Conservation (phyloP, 495 filamentous ascomycete species). For the Lophiostoma macrostomum region DNA sequence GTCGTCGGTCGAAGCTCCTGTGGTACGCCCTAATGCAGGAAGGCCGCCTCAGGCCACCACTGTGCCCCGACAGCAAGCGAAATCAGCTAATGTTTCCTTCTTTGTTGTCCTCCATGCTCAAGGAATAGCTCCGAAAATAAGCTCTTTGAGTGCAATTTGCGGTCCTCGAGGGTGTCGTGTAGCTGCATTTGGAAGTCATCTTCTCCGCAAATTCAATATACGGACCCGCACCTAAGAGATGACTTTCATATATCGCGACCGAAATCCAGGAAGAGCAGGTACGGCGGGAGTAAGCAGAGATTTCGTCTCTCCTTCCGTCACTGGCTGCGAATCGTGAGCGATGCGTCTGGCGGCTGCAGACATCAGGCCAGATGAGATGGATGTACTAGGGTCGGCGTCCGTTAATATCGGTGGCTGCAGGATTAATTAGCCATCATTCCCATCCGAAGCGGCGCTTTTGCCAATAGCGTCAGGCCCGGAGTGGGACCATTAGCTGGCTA, state of each 20-base stretch:
- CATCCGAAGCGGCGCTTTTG: conserved; percentile 12
- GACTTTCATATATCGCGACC: background rate
- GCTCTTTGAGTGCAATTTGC: conserved; percentile 1
- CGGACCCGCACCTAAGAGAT: conserved; percentile 12
- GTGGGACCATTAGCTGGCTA: conserved; percentile 11
- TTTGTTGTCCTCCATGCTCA: background rate
- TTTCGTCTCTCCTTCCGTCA: background rate
- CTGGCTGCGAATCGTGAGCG: conserved; percentile 10
- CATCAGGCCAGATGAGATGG: conserved; percentile 1
- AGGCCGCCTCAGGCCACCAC: background rate
- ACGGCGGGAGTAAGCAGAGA: background rate
- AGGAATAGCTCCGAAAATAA: background rate
- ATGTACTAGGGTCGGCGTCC: background rate
- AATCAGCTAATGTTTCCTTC: conserved; percentile 26
- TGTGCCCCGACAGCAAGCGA: conserved; percentile 2
- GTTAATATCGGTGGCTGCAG: conserved; percentile 10
- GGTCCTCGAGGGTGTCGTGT: background rate
- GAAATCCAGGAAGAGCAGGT: conserved; percentile 14
- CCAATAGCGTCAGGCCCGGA: conserved; percentile 1
- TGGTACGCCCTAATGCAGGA: background rate
- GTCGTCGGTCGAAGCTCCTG: background rate
- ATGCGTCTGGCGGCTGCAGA: background rate
- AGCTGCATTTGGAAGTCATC: conserved; percentile 19
- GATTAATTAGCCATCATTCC: conserved; percentile 23
- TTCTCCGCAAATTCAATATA: conserved; percentile 25